Evolutionary conservation across 495 filamentous ascomycete genomes (phyloP), one percentile per base, ranked within the genome.

Genomic region (Penicillium cataractarum): DNA sequence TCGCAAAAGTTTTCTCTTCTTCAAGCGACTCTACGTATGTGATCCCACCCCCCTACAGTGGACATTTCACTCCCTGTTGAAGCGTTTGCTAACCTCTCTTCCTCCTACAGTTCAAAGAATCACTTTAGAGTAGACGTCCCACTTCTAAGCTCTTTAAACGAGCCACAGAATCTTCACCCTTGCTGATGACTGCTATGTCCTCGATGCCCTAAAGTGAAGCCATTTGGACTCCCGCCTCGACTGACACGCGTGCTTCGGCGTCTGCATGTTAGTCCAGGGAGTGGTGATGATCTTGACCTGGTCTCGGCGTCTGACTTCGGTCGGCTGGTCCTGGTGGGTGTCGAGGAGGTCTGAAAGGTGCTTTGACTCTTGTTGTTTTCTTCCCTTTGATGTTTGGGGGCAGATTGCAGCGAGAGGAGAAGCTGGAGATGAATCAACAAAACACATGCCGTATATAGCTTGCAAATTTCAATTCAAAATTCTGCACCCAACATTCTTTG

Each of bases 61-160:
- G 17, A 8, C 19, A 17, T 40, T 26, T 13, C 27, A n/a, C 19
- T 58, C n/a, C 26, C 13, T 10, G 19, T 32, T 12, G 21, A 61
- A 37, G 37, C 53, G 65, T 24, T 49, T 68, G 55, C 75, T 76
- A 71, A 80, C 69, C 69, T 68, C 48, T 58, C 35, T 42, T 56
- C 12, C 54, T 56, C 54, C 71, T 55, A 74, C 81, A 85, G 83
- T 85, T 87, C 85, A 87, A 87, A 91, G 88, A 90, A 92, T 92
- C 89, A 90, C 89, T 91, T 92, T 91, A 91, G 89, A 92, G 89
- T 90, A 87, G 80, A 90, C 83, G 87, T 90, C 86, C 83, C 77
- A 70, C 82, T 83, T 86, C 86, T 90, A 85, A 86, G 83, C 87
- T 89, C 81, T 88, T 85, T 84, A 90, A 84, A 88, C 80, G 79